These are phyloP conservation scores for Rhodamnia argentea DNA, from an alignment of 345 rosid genomes.

Conservation along the genomic window DNA sequence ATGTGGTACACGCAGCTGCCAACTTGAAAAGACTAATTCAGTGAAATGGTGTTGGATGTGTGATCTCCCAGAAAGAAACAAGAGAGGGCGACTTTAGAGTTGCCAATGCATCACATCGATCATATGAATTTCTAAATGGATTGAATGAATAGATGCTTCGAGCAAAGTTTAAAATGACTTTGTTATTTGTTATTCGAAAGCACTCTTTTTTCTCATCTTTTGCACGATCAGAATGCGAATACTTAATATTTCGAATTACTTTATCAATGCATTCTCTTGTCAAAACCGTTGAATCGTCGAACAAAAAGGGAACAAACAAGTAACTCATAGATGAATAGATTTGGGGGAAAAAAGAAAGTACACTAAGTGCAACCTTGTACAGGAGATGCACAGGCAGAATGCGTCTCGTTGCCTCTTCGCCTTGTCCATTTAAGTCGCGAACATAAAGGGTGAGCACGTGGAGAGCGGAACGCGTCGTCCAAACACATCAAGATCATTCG, in stretches of 20 bases:
- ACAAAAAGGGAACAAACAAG: background rate
- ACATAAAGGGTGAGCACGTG: no score
- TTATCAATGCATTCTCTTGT: background rate
- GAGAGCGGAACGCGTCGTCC: no score
- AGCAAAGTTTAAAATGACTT: background rate
- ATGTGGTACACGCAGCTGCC: background rate
- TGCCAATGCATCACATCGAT: background rate
- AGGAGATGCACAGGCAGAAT: no score
- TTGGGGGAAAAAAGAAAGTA: no score
- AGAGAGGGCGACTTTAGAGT: background rate
- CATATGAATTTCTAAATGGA: background rate
- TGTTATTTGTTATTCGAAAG: background rate
- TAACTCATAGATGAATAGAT: background rate
- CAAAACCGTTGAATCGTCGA: background rate
- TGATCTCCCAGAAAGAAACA: background rate
- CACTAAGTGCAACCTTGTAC: no score
- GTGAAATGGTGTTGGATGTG: background rate
- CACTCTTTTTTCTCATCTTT: background rate
- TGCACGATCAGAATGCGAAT: accelerated
- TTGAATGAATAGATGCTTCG: background rate
- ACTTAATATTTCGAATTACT: background rate
- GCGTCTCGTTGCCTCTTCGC: no score
- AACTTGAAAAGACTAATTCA: background rate
- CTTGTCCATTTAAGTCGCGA: no score
- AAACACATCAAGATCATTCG: no score